Evolutionary conservation across 2,329 filamentous ascomycete genomes (phyloP).

Genomic region (Exserohilum rostratum): DNA sequence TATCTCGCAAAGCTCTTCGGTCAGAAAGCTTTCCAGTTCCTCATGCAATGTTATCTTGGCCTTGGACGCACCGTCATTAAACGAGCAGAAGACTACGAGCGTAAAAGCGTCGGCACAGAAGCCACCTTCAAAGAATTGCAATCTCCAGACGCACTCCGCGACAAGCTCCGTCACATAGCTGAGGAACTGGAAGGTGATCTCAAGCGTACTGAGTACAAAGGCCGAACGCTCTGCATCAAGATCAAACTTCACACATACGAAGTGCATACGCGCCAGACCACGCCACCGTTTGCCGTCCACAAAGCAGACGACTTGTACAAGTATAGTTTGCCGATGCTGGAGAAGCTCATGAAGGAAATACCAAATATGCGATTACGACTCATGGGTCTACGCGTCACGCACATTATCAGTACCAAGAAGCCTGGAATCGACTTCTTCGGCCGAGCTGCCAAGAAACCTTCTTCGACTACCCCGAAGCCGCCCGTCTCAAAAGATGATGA

Average conservation of each 20-base stretch:
- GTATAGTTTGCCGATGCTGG: slow-evolving; percentile 79
- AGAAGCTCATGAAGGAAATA: slow-evolving; percentile 82
- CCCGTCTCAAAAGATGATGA: slow-evolving; percentile 36
- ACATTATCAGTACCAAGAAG: slow-evolving; percentile 85
- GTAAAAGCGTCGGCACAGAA: slow-evolving; percentile 94
- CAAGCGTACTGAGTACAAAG: slow-evolving; percentile 78
- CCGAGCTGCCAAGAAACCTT: slow-evolving; percentile 29
- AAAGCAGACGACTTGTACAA: slow-evolving; percentile 83
- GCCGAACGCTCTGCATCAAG: slow-evolving; percentile 89
- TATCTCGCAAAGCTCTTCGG: slow-evolving; percentile 81
- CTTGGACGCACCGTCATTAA: slow-evolving; percentile 84
- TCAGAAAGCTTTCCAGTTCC: slow-evolving; percentile 86
- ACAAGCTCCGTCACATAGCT: slow-evolving; percentile 80
- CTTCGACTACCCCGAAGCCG: slow-evolving; percentile 14
- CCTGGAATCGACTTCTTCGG: slow-evolving; percentile 83
- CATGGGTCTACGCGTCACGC: slow-evolving; percentile 87
- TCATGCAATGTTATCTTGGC: slow-evolving; percentile 83
- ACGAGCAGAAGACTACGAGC: slow-evolving; percentile 85
- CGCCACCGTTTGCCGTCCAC: slow-evolving; percentile 73
- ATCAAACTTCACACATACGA: slow-evolving; percentile 95
- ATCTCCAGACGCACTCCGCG: slow-evolving; percentile 69
- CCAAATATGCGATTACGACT: slow-evolving; percentile 79
- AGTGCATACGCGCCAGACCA: slow-evolving; percentile 81
- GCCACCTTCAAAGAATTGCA: slow-evolving; percentile 85
- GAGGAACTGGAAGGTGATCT: slow-evolving; percentile 88